Conservation (phyloP, 129 eudicot genomes). For the Daucus carota region DH1_v3.0 NC_030385.2:43361001-43361500, state of each 20-base stretch:
- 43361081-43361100: background rate
- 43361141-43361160: background rate
- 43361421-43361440: constrained; percentile 58
- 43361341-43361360: background rate
- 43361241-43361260: background rate
- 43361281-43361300: too few relatives aligned
- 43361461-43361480: constrained; percentile 86
- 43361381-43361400: background rate
- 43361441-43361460: constrained; percentile 60
- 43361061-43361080: background rate
- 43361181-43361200: background rate
- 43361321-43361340: background rate
- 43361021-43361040: background rate
- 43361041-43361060: background rate
- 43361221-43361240: background rate
- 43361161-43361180: background rate
- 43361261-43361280: background rate
- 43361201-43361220: background rate
- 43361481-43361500: constrained; percentile 60
- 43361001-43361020: background rate
- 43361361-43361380: background rate
- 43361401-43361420: constrained; percentile 9
- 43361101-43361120: background rate
- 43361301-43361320: background rate
- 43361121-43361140: background rate